Evolutionary conservation across 2,329 filamentous ascomycete genomes (phyloP).

Genomic region (Fusarium sp.): DNA sequence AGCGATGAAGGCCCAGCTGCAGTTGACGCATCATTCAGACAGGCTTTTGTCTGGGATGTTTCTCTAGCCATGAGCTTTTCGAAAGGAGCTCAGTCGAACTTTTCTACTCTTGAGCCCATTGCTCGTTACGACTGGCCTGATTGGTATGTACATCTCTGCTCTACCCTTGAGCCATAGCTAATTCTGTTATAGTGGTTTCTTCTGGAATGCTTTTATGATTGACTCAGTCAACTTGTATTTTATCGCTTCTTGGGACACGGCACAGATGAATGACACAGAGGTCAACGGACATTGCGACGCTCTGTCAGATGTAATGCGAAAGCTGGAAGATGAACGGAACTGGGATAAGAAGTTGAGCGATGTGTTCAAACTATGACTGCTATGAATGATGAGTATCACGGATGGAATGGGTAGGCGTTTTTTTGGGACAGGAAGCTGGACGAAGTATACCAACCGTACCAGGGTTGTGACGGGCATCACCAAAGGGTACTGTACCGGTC

Average conservation of each 20-base stretch:
- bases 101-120: constrained; percentile 49
- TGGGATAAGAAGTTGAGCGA: constrained; percentile 49
- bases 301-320: constrained; percentile 51
- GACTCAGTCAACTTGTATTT: constrained; percentile 53
- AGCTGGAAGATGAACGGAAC: constrained; percentile 46
- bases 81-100: constrained; percentile 30
- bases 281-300: constrained; percentile 51
- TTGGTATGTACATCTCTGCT: constrained; percentile 47
- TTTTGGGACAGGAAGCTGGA: constrained; percentile 42
- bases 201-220: constrained; percentile 57
- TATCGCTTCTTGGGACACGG: constrained; percentile 58
- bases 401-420: background rate
- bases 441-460: constrained; percentile 37
- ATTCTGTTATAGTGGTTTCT: constrained; percentile 49
- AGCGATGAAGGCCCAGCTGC: constrained; percentile 52
- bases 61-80: constrained; percentile 49
- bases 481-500: background rate
- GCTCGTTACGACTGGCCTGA: constrained; percentile 56
- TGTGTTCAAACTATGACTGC: constrained; percentile 44
- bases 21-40: constrained; percentile 53
- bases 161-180: background rate
- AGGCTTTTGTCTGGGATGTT: constrained; percentile 57
- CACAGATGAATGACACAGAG: constrained; percentile 54
- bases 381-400: background rate
- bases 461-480: background rate